These are phyloP conservation scores for Rhynchosporium secalis DNA, from an alignment of 2,329 filamentous ascomycete genomes.

Conservation along the genomic window DNA sequence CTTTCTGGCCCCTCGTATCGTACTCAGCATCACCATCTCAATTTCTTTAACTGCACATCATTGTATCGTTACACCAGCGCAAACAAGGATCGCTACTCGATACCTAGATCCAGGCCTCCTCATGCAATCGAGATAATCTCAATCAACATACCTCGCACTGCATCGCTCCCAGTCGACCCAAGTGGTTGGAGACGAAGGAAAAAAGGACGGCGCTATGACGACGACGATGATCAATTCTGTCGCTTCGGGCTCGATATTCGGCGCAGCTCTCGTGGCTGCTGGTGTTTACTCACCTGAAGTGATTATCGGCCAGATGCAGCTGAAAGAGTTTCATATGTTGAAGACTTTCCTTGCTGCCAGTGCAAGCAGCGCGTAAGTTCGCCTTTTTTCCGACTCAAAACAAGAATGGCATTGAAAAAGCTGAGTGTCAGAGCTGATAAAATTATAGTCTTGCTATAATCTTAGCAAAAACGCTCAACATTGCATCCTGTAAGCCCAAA, in stretches of 20 bases:
- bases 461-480: slow-evolving; percentile 46
- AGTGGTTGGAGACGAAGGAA: background rate
- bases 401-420: background rate
- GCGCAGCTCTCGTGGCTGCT: slow-evolving; percentile 58
- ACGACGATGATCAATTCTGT: slow-evolving; percentile 3
- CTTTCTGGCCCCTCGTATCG: background rate
- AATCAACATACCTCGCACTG: background rate
- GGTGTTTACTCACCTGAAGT: slow-evolving; percentile 61
- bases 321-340: slow-evolving; percentile 65
- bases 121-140: background rate
- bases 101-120: background rate
- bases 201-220: background rate
- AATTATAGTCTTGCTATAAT: slow-evolving; percentile 48
- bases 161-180: background rate
- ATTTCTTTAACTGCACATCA: background rate
- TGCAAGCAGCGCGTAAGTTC: slow-evolving; percentile 59
- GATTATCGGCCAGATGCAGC: slow-evolving; percentile 60
- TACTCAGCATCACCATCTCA: background rate
- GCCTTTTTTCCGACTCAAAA: background rate
- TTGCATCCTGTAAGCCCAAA: slow-evolving; percentile 38
- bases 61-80: background rate
- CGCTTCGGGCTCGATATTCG: slow-evolving; percentile 56
- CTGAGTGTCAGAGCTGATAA: background rate
- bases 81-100: slow-evolving; percentile 2
- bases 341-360: slow-evolving; percentile 64